A percentile compares a stretch with the other conserved stretches of the same genome.
These are phyloP conservation scores for Ophiostoma australiae DNA, from an alignment of 2,329 filamentous ascomycete genomes.

Conservation along the genomic window DNA sequence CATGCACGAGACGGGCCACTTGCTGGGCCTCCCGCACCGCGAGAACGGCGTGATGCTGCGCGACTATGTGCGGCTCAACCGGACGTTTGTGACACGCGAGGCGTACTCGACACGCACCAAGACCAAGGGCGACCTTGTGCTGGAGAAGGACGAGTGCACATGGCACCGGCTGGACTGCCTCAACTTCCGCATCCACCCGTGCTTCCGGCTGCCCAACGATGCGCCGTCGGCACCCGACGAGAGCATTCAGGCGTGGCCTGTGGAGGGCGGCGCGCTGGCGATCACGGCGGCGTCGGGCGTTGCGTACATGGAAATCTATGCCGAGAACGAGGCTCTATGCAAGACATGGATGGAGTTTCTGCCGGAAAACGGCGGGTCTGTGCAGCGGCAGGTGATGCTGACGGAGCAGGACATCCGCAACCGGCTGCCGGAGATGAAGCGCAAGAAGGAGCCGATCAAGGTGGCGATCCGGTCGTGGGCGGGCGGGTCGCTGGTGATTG, in stretches of 20 bases:
- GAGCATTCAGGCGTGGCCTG: slow-evolving; percentile 79
- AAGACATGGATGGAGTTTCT: slow-evolving; percentile 76
- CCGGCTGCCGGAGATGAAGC: slow-evolving; percentile 65
- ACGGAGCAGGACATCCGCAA: slow-evolving; percentile 70
- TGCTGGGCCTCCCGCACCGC: slow-evolving; percentile 86
- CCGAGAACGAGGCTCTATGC: slow-evolving; percentile 75
- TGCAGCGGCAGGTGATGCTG: slow-evolving; percentile 68
- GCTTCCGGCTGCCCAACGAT: slow-evolving; percentile 80
- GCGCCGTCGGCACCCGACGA: slow-evolving; percentile 58
- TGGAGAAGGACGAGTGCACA: slow-evolving; percentile 74
- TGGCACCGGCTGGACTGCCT: slow-evolving; percentile 90
- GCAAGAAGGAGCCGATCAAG: slow-evolving; percentile 58
- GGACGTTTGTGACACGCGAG: slow-evolving; percentile 75
- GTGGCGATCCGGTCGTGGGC: slow-evolving; percentile 72
- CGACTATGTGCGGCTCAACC: slow-evolving; percentile 79
- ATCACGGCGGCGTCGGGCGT: slow-evolving; percentile 77
- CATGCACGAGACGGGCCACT: slow-evolving; percentile 81
- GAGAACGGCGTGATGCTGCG: slow-evolving; percentile 87
- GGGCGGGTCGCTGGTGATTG: slow-evolving; percentile 67
- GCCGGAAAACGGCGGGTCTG: slow-evolving; percentile 50
- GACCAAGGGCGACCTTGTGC: slow-evolving; percentile 69
- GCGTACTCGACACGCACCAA: slow-evolving; percentile 84
- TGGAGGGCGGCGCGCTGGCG: slow-evolving; percentile 70
- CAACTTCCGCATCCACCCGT: slow-evolving; percentile 84
- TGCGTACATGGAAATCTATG: slow-evolving; percentile 76